These are phyloP conservation scores for Ustilago vetiveriae DNA, from an alignment of 1,284 basidiomycete species.

Conservation along the genomic window DNA sequence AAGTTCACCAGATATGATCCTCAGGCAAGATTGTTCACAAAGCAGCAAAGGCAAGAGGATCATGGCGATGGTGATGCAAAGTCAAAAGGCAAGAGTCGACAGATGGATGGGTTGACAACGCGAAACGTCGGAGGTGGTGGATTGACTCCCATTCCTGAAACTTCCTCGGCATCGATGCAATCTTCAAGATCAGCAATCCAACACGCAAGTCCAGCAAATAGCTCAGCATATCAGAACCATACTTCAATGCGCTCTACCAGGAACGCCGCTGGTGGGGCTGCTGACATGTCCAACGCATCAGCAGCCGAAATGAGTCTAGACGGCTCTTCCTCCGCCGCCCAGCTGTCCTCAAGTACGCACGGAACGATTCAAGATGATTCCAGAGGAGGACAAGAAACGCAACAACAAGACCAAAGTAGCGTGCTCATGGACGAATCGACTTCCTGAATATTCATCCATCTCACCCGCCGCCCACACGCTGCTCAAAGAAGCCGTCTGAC, in stretches of 20 bases:
- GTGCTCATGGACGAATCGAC: slow-evolving; percentile 41
- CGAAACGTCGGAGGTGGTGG: not conserved
- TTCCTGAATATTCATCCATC: not conserved
- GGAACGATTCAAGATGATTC: not conserved
- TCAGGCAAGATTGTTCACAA: not conserved
- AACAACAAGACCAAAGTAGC: slow-evolving; percentile 23
- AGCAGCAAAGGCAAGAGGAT: not conserved
- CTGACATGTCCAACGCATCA: slow-evolving; percentile 7
- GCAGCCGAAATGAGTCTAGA: slow-evolving; percentile 44
- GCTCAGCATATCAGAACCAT: too few relatives aligned
- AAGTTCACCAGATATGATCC: slow-evolving; percentile 27
- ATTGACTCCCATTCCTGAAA: slow-evolving; percentile 10
- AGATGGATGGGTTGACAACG: not conserved
- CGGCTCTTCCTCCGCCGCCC: slow-evolving; percentile 1
- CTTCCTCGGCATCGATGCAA: slow-evolving; percentile 2
- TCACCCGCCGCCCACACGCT: too few relatives aligned
- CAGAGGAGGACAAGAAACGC: not conserved
- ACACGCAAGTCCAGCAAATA: too few relatives aligned
- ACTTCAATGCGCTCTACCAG: too few relatives aligned
- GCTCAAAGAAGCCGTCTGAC: too few relatives aligned
- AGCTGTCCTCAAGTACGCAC: too few relatives aligned
- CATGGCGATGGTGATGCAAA: not conserved
- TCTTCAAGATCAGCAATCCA: not conserved
- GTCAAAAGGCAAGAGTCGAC: slow-evolving; percentile 10
- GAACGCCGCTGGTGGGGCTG: too few relatives aligned